Evolutionary conservation across 2,329 filamentous ascomycete genomes (phyloP), one percentile per base, ranked within the genome.

Genomic region (Fusarium scirpi): DNA sequence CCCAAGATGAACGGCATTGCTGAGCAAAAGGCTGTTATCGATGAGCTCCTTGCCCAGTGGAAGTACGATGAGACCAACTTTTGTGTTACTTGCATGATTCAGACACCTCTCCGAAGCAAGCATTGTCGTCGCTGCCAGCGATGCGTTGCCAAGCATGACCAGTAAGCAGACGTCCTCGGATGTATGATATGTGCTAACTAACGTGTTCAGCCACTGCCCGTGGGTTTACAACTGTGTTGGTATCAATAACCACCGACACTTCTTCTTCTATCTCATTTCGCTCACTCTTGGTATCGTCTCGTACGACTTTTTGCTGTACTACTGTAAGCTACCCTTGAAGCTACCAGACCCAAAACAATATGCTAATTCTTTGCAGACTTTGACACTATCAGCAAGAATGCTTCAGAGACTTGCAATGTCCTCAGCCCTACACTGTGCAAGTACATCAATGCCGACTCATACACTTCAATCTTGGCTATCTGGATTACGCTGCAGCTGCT

Each of bases 221-320:
- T 99, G 96, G 96, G 93, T 98, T 25, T 92, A 97, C 82, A 98
- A 98, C 80, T 99, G 96, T 76, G 89, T 99, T 44, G 96, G 93
- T 45, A 89, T 96, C 69, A 98, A 98, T 83, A 99, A 98, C 79
- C 92, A 98, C 77, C 91, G 96, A 16, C 94, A 98, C 74, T 99
- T 99, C 80, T 92, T 98, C 76, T 83, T 98, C 52, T 99, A 98
- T 78, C 87, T 99, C 20, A 82, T 97, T 44, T 90, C 82, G 75
- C 83, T 99, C 67, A 92, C 94, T 58, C 69, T 92, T 18, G 94
- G 94, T 30, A 91, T 98, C 38, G 70, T 92, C 5, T 75, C 89
- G 3, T 91, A 94, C 71, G 88, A 97, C 71, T 89, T 87, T 78
- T 78, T 98, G 40, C 85, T 91, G 22, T 89, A 95, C 75, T 85